Base-by-base conservation (phyloP, 257 asterid species). In the Solanum phureja region DNA sequence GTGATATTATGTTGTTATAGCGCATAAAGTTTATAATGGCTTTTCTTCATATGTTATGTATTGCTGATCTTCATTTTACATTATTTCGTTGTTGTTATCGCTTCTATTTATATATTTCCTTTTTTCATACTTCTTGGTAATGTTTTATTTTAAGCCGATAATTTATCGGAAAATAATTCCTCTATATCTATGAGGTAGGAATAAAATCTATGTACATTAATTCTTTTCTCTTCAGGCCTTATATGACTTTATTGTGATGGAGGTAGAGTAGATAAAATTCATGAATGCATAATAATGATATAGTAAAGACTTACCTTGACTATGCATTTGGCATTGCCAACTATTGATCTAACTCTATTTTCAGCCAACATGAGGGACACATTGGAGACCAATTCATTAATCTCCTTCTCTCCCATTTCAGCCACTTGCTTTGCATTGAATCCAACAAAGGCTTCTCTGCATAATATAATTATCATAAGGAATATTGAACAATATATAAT, bases 251-350 rank as follows among this genome's bases (percentile, higher is more conserved):
- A 76, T 11, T 38, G 18, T 23, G 7, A 21, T 21, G 8, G 34
- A 27, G 31, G 34, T 24, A 74, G 42, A 74, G 7, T 74, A 4
- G 7, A 74, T 74, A 35, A 73, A 34, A 8, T 73, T 73, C 2
- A 35, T 35, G 49, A 73, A n/a, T 9, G 42, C 10, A 68, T 27
- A 24, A 27, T 68, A 24, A 75, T 75, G 60, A 75, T 37, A 75
- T 37, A 8, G 35, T 76, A 79, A n/a, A 42, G 75, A 79, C 95
- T 93, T 90, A 90, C 98, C 96, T 95, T 93, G 40, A 91, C 87
- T 75, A 94, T 92, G 94, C 98, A 95, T 88, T 93, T 95, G 72
- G 98, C 98, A 85, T 97, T 95, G 90, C 93, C 96, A 29, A 95
- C 95, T 23, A 95, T 93, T 94, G 98, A 94, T 90, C 96, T 90